These are phyloP conservation scores for Tuber calosporum DNA, from an alignment of 495 filamentous ascomycete genomes.

Conservation along the genomic window DNA sequence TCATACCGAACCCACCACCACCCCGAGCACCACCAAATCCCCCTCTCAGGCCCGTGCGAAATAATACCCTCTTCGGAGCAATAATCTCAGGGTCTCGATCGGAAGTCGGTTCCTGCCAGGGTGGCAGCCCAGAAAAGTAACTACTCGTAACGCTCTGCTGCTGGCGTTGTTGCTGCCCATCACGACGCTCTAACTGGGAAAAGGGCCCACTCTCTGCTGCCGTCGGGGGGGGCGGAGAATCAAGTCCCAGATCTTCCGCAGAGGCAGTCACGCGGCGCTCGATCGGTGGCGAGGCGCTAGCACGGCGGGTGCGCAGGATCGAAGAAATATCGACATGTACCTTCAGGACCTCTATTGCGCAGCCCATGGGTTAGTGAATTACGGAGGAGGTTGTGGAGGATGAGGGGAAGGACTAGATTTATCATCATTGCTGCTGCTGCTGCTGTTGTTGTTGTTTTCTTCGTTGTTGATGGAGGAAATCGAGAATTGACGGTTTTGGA, in stretches of 20 bases:
- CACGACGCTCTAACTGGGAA: not conserved
- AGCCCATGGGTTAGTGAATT: not conserved
- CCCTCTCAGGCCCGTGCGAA: conserved; percentile 8
- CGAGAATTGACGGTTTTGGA: not conserved
- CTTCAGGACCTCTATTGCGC: not conserved
- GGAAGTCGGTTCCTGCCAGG: not conserved
- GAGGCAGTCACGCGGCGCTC: not conserved
- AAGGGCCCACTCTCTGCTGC: not conserved
- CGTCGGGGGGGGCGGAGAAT: not conserved
- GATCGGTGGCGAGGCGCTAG: not conserved
- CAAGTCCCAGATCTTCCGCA: not conserved
- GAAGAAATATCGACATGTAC: not conserved
- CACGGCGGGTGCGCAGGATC: not conserved
- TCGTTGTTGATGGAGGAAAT: not conserved
- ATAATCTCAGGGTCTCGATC: not conserved
- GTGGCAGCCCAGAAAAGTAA: not conserved
- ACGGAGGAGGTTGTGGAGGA: not conserved
- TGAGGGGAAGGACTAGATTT: not conserved
- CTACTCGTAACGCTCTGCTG: not conserved
- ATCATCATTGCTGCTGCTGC: not conserved
- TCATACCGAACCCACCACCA: conserved; percentile 11
- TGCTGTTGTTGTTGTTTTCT: not conserved
- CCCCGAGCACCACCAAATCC: conserved; percentile 2
- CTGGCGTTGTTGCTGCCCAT: not conserved
- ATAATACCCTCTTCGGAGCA: not conserved